These are phyloP conservation scores for Syzygium oleosum DNA, from an alignment of 345 rosid species.

Conservation along the genomic window DNA sequence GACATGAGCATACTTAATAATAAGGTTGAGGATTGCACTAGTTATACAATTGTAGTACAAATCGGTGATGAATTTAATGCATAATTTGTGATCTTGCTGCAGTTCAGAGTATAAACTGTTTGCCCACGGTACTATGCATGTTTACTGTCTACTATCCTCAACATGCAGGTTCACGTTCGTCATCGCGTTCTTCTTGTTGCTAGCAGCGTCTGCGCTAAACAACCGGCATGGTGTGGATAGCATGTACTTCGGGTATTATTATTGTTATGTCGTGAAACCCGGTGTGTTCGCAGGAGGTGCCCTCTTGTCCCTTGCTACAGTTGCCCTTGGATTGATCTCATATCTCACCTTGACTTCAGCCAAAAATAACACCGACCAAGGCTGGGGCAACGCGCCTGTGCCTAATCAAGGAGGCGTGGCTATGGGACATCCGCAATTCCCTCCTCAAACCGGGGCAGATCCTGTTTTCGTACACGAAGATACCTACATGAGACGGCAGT, in stretches of 20 bases:
- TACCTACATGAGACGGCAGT: conserved; percentile 63
- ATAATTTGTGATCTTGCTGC: neutral
- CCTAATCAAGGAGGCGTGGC: conserved; percentile 40
- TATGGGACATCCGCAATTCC: conserved; percentile 72
- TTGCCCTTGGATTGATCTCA: conserved; percentile 56
- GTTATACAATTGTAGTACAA: neutral
- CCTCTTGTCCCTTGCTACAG: conserved; percentile 44
- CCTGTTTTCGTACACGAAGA: conserved; percentile 81
- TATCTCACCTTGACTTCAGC: conserved; percentile 41
- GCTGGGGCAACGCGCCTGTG: conserved; percentile 5
- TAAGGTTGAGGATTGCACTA: neutral
- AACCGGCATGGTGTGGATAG: conserved; percentile 43
- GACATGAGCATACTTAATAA: neutral
- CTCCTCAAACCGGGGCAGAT: conserved; percentile 33
- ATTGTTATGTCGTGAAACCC: conserved; percentile 69
- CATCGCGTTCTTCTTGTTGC: conserved; percentile 59
- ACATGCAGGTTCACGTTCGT: conserved; percentile 70
- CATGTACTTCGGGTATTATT: conserved; percentile 28
- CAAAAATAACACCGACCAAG: conserved; percentile 12
- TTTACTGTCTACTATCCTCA: neutral
- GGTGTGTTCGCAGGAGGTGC: conserved; percentile 81
- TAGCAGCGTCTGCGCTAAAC: conserved; percentile 75
- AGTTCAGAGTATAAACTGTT: neutral
- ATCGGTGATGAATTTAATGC: neutral
- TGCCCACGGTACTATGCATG: neutral